Base-by-base conservation (phyloP, 148 eudicot genomes). In the Beta vulgaris region DNA sequence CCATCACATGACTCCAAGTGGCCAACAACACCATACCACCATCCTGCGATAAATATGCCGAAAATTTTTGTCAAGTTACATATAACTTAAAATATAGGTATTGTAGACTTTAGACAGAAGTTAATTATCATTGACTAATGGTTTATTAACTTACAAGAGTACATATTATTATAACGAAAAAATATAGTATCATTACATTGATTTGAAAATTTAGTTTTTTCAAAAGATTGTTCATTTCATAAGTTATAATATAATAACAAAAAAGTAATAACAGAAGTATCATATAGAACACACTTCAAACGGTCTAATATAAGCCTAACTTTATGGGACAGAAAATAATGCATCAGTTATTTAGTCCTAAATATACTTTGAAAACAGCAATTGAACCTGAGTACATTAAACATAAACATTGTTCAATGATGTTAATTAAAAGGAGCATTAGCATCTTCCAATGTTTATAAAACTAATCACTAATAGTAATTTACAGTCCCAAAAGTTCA, bases 21-120 rank as follows among this genome's bases (percentile, higher is more conserved):
- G 49, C 98, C 96, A 68, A 94, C 92, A 73, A 87, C 83, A 40
- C 98, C 98, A 82, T 95, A 95, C 98, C 98, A 92, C 98, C 98
- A 95, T 66, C 98, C 98, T 95, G 85, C 84, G 81, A 68, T 66
- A 25, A 55, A 62, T 54, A 48, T 25, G 15, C 62, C 77, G 19
- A 63, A 35, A 48, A 73, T n/a, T 54, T 48, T 39, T 35, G 62
- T 79, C 70, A 79, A 62, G 54, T 16, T 65, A 73, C 21, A 55
- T 32, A 34, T 7, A 34, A 29, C 25, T 26, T 29, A 13, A 58
- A 28, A n/a, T 25, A 18, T 13, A 21, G n/a, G n/a, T n/a, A n/a
- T n/a, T n/a, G n/a, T n/a, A n/a, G 14, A 63, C 36, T 14, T 63
- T 18, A 35, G 6, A 21, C 15, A 12, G 1, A 62, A 62, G 14